Base-by-base conservation (phyloP, 208 protist species). In the Porcisia deanei region DNA sequence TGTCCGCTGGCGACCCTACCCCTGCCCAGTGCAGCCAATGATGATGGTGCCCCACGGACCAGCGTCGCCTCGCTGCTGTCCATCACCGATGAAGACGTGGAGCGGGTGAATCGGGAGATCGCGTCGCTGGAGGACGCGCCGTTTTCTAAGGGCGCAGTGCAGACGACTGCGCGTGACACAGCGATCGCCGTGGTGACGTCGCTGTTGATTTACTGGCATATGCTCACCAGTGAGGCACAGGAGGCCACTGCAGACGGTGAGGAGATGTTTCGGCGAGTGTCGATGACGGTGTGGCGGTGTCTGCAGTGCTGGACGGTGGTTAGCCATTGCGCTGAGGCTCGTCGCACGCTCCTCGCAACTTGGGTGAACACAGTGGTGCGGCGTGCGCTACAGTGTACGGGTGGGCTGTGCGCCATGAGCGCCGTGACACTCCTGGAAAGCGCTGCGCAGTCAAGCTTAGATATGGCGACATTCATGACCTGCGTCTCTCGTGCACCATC, bases 131-230 rank as follows among this genome's bases (percentile, higher is more conserved):
- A 41, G 54, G 16, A 45, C 55, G 59, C 34, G 2, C 65, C 39
- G 14, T n/a, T 4, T n/a, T 47, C 65, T 39, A 37, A 41, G n/a
- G 12, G 22, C 34, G 30, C 66, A 59, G 49, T 25, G 9, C n/a
- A 10, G 12, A 25, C n/a, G 9, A 16, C 57, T 25, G 61, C 41
- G 3, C n/a, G 58, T 20, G 53, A 18, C 54, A 60, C 60, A 22
- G 81, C 81, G 7, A 57, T 73, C 25, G 65, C 75, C 6, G 54
- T 78, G 4, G 25, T 81, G 37, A 47, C 79, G 54, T 72, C 81
- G n/a, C 68, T 85, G 37, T 75, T 85, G 20, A 34, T 55, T 34
- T 79, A 77, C 52, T 72, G 55, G 60, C 81, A 85, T 54, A 41
- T 71, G 22, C 54, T 84, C 22, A 71, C 71, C 25, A 64, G 47